Evolutionary conservation across 2,329 filamentous ascomycete genomes (phyloP).

Genomic region (Gaeumannomyces tritici): DNA sequence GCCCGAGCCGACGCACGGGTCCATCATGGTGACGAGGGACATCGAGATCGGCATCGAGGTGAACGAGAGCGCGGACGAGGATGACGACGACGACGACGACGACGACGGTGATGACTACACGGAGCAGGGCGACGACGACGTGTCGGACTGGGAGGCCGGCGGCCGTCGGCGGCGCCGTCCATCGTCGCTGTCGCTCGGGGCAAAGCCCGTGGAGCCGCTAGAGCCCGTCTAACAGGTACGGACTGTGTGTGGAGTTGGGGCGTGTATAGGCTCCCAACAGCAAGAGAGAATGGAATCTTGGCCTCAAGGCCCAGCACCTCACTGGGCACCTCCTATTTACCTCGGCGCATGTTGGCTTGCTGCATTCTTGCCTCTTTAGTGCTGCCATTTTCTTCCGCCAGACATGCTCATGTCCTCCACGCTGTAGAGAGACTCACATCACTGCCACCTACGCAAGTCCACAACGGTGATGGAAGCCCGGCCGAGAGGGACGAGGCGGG

Average conservation of each 20-base stretch:
- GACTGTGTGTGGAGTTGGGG: not conserved
- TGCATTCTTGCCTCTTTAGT: too few species aligned
- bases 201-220: not conserved
- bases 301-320: too few species aligned
- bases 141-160: too few species aligned
- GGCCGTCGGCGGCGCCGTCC: too few species aligned
- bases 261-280: too few species aligned
- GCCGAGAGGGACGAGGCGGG: too few species aligned
- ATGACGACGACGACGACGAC: not conserved
- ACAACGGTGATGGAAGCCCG: too few species aligned
- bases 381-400: too few species aligned
- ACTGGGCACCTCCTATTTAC: not conserved
- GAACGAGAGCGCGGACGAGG: not conserved
- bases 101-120: not conserved
- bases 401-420: too few species aligned
- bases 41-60: constrained; percentile 4
- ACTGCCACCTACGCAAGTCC: too few species aligned
- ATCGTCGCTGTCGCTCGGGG: not conserved
- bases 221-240: not conserved
- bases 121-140: not conserved
- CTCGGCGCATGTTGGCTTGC: not conserved
- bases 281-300: too few species aligned
- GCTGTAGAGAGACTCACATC: too few species aligned
- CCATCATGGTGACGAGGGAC: constrained; percentile 2
- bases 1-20: not conserved